Evolutionary conservation across 148 eudicot species (phyloP), one percentile per base, ranked within the genome.

Genomic region (Simmondsia chinensis): DNA sequence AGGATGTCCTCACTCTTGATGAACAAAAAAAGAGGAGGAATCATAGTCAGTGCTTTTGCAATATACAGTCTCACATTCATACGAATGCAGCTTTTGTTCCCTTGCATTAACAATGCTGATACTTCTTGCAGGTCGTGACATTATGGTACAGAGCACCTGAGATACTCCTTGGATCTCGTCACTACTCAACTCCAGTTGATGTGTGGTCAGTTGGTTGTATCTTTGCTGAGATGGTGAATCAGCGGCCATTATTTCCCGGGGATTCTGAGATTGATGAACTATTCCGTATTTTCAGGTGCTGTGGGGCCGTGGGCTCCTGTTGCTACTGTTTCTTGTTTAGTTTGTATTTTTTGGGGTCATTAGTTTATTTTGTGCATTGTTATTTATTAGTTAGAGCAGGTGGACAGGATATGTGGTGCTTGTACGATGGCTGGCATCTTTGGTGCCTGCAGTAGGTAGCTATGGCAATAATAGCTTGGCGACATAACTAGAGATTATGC

Each of bases 131-230:
- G 97, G 95, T 82, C 55, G 97, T 91, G 61, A 91, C 97, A 9
- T 61, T 91, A 40, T 91, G 97, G 97, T 91, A 91, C 56, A 76
- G 95, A 69, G 97, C 97, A 48, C 97, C 97, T 25, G 95, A 91
- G 64, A 82, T 91, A 56, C 82, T 91, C 21, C 97, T 91, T 33
- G 95, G 95, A 48, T 79, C 95, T 48, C 93, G 71, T 21, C 80
- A 76, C 66, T 91, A 91, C 60, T 85, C 95, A 23, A 91, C 97
- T 60, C 95, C 97, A 22, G 95, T 91, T 60, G 95, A 91, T 64
- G 75, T 91, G 38, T 85, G 97, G 97, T 91, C 97, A 37, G 86
- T 91, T 45, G 97, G 97, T 39, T 91, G 97, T 51, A 85, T 91
- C 63, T 91, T 91, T 79, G 97, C 95, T 61, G 97, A 91, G 63